Evolutionary conservation across 768 basidiomycete species (phyloP).

Genomic region (Mycena floridula): DNA sequence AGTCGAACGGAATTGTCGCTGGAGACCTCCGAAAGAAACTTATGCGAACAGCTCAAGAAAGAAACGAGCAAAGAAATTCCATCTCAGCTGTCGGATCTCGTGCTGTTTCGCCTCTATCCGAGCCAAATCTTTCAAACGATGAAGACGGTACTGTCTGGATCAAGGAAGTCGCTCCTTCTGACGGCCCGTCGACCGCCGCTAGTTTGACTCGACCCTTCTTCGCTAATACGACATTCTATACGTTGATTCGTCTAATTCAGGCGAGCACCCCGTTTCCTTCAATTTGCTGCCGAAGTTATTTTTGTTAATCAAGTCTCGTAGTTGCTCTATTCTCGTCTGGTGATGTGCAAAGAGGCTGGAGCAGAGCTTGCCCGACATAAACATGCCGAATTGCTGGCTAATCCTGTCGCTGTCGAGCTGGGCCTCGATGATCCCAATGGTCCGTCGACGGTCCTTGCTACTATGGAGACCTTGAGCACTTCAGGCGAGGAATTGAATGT

Average conservation of each 20-base stretch:
- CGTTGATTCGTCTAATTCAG: constrained; percentile 83
- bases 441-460: constrained; percentile 56
- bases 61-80: constrained; percentile 17
- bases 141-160: constrained; percentile 4
- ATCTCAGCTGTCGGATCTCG: constrained; percentile 34
- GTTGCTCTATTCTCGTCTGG: constrained; percentile 85
- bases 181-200: constrained; percentile 1
- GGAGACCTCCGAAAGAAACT: constrained; percentile 76
- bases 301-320: constrained; percentile 24
- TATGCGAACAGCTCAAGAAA: constrained; percentile 67
- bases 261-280: constrained; percentile 37
- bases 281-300: constrained; percentile 9
- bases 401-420: constrained; percentile 77
- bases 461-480: constrained; percentile 48
- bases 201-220: constrained; percentile 58
- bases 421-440: constrained; percentile 85
- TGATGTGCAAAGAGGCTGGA: constrained; percentile 80
- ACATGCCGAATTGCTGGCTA: constrained; percentile 61
- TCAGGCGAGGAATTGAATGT: constrained; percentile 48
- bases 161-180: constrained; percentile 1
- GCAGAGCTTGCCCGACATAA: constrained; percentile 61
- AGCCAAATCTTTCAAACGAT: constrained; percentile 7
- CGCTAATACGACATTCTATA: constrained; percentile 90
- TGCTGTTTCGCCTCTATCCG: constrained; percentile 31
- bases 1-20: constrained; percentile 44